phyloP scores from a whole-genome alignment of 2,329 filamentous ascomycete genomes.

The Curvularia eragrostidis region DNA sequence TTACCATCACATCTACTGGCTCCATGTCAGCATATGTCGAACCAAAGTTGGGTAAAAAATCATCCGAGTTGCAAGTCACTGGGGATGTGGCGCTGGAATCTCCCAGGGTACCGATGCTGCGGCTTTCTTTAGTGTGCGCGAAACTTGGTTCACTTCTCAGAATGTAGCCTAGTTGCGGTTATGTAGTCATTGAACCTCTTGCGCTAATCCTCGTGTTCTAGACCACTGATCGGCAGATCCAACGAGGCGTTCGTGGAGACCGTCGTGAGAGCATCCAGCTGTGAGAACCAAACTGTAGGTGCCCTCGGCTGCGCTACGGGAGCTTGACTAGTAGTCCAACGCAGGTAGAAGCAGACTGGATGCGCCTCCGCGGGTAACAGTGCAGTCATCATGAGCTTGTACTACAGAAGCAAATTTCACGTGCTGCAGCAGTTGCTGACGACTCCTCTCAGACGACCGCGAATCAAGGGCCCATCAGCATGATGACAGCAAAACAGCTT shows the following conservation, averaged over 20 bases:
- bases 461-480: not conserved
- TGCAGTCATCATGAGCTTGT: not conserved
- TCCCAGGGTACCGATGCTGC: conserved; percentile 15
- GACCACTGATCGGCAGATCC: conserved; percentile 9
- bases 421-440: not conserved
- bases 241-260: not conserved
- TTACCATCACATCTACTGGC: not conserved
- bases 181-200: conserved; percentile 10
- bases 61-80: not conserved
- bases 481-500: not conserved
- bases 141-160: conserved; percentile 12
- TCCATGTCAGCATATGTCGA: not conserved
- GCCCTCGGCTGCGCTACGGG: not conserved
- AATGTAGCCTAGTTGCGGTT: conserved; percentile 5
- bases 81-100: not conserved
- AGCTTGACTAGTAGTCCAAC: not conserved
- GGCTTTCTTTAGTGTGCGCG: conserved; percentile 22
- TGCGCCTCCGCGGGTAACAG: not conserved
- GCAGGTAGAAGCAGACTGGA: not conserved
- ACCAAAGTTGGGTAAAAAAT: not conserved
- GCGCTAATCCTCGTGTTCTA: conserved; percentile 8
- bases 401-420: not conserved
- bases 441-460: not conserved
- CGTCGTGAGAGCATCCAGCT: not conserved
- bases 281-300: not conserved